Evolutionary conservation across 805 yeast species (phyloP), one percentile per base, ranked within the genome.

Genomic region (Maudiozyma serrabonitensis): DNA sequence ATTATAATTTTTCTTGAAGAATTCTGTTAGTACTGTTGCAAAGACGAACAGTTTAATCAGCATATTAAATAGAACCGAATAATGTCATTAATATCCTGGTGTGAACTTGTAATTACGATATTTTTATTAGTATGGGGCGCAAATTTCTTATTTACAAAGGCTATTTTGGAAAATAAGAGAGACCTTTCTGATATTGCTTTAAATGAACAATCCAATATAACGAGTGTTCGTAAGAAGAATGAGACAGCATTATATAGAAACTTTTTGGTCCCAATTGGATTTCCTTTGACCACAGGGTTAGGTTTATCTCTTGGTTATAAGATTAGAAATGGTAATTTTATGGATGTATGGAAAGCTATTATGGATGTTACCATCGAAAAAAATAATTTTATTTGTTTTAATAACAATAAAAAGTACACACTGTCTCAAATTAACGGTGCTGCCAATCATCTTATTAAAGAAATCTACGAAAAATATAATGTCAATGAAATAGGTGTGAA

Each of bases 221-320:
- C 84, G 2, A 68, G 81, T 6, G 82, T 87, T 1, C 72, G 95
- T n/a, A 71, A 75, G 41, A 70, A 72, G 5, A 72, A 76, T 46
- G 95, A 89, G 62, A 78, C 90, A 15, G 90, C 95, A 0, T 71
- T 85, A 11, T 82, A 85, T 64, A 75, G 93, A 54, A 83, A 88
- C 46, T 79, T 80, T 43, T 80, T 84, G 55, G 79, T 85, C 32
- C 93, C 90, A 21, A 81, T 79, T 60, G 86, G 87, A 5, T 62
- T 78, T 51, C 83, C 86, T 0, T 70, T 89, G 49, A 72, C 82
- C 21, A 75, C 85, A 2, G 95, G 95, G 0, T 67, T 86, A 49
- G 78, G 79, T 43, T 75, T 89, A 23, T 74, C 87, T 41, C 72
- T 76, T 25, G 81, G 78, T 35, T 84, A 82, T 62, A 77, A 76